These are phyloP conservation scores for Trichosporon sp. DNA, from an alignment of 1,284 basidiomycete species.

Conservation along the genomic window DNA sequence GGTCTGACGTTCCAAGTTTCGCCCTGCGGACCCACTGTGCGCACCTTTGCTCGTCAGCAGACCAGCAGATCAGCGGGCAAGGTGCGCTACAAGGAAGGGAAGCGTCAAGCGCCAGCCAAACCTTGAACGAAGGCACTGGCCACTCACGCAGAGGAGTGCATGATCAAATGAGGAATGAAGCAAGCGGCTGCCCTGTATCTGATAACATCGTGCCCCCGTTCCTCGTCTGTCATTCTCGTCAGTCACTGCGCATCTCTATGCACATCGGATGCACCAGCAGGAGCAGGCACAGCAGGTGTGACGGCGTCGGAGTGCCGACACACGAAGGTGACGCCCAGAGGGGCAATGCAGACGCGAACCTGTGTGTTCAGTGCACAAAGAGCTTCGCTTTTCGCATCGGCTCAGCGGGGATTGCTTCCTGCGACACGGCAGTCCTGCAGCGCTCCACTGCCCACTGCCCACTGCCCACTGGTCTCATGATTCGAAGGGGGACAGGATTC, in stretches of 20 bases:
- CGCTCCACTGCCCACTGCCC: no score
- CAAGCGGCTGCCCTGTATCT: background rate
- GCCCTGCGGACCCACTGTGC: background rate
- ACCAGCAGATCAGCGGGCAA: constrained; percentile 1
- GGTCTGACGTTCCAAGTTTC: background rate
- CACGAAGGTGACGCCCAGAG: background rate
- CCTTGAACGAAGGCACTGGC: background rate
- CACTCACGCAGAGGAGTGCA: constrained; percentile 3
- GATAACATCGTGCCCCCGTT: background rate
- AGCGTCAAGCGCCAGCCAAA: background rate
- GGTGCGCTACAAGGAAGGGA: background rate
- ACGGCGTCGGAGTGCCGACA: constrained; percentile 3
- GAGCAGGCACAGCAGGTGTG: background rate
- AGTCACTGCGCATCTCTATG: background rate
- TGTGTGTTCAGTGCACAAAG: background rate
- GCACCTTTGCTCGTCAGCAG: background rate
- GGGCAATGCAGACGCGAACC: background rate
- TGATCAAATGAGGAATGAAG: constrained; percentile 2
- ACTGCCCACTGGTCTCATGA: background rate
- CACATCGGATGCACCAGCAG: background rate
- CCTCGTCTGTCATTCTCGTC: background rate
- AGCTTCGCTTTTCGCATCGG: background rate
- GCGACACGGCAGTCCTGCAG: background rate
- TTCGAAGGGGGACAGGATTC: background rate
- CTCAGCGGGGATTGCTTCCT: no score